These are phyloP conservation scores for Trichoderma atrobrunneum DNA, from an alignment of 2,329 filamentous ascomycete genomes.

Conservation along the genomic window DNA sequence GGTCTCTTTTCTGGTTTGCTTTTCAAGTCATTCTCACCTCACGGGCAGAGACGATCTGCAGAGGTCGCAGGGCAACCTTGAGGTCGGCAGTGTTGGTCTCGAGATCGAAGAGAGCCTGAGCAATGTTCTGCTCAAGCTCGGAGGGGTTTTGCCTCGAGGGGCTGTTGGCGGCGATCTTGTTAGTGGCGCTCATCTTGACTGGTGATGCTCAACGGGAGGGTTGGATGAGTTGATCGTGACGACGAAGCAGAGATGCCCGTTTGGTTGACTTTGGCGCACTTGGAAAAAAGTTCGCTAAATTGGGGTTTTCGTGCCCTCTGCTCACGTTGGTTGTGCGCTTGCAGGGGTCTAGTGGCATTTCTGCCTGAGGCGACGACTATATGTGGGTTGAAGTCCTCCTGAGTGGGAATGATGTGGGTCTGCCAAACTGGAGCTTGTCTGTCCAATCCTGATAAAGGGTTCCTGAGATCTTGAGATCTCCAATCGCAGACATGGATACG, in stretches of 20 bases:
- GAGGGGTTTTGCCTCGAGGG: slow-evolving; percentile 93
- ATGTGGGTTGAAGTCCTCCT: neutral
- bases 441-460: neutral
- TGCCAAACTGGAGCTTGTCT: neutral
- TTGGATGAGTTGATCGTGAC: slow-evolving; percentile 30
- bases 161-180: slow-evolving; percentile 99
- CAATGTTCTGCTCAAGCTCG: slow-evolving; percentile 96
- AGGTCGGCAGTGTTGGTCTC: slow-evolving; percentile 99
- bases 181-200: slow-evolving; percentile 66
- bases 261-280: slow-evolving; percentile 9
- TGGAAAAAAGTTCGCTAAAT: slow-evolving; percentile 34
- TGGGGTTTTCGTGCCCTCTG: slow-evolving; percentile 43
- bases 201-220: slow-evolving; percentile 37
- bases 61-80: slow-evolving; percentile 90
- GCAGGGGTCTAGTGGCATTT: neutral
- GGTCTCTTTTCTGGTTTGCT: slow-evolving; percentile 17
- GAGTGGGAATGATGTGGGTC: neutral
- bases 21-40: slow-evolving; percentile 74
- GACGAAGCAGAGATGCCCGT: slow-evolving; percentile 9
- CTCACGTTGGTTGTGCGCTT: slow-evolving; percentile 20
- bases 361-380: neutral
- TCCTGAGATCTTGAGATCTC: neutral
- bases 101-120: slow-evolving; percentile 95
- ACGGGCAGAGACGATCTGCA: slow-evolving; percentile 98
- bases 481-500: neutral